Conservation (phyloP, 2,329 filamentous ascomycete genomes). For the Aspergillus fischeri region DNA sequence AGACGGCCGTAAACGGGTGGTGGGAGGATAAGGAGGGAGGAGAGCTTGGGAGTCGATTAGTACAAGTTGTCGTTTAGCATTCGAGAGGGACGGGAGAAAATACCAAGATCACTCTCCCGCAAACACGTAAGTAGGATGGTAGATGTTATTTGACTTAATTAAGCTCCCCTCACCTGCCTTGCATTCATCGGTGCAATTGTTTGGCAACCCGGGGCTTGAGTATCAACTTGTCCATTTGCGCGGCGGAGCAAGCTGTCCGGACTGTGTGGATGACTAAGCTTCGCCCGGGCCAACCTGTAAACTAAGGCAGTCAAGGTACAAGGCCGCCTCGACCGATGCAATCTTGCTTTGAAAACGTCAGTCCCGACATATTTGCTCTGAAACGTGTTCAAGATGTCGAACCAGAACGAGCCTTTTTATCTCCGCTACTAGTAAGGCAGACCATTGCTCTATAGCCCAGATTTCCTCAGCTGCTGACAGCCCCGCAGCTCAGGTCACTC, state of each 20-base stretch:
- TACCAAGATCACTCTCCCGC: constrained; percentile 28
- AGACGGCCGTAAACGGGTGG: constrained; percentile 17
- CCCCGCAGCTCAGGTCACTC: constrained; percentile 83
- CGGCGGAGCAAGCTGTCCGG: constrained; percentile 32
- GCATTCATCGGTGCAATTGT: constrained; percentile 33
- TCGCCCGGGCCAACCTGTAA: constrained; percentile 15
- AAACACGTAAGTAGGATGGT: constrained; percentile 19
- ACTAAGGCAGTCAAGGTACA: constrained; percentile 9
- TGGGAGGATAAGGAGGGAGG: constrained; percentile 23
- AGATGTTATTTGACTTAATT: constrained; percentile 25
- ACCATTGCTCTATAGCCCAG: constrained; percentile 25
- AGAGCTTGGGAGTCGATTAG: constrained; percentile 30
- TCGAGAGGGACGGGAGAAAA: constrained; percentile 14
- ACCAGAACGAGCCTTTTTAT: constrained; percentile 80
- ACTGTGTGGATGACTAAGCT: constrained; percentile 46
- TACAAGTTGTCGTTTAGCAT: constrained; percentile 25
- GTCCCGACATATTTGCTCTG: constrained; percentile 4
- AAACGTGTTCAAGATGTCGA: constrained; percentile 52
- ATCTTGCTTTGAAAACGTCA: constrained; percentile 4
- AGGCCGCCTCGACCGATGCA: constrained; percentile 2
- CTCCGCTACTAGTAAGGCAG: constrained; percentile 86
- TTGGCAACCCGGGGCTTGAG: constrained; percentile 28
- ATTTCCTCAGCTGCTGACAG: constrained; percentile 40
- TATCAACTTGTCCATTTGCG: constrained; percentile 41
- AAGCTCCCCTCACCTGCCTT: constrained; percentile 34